Base-by-base conservation (phyloP, 75 land plant species). In the Picea sitchensis region DNA sequence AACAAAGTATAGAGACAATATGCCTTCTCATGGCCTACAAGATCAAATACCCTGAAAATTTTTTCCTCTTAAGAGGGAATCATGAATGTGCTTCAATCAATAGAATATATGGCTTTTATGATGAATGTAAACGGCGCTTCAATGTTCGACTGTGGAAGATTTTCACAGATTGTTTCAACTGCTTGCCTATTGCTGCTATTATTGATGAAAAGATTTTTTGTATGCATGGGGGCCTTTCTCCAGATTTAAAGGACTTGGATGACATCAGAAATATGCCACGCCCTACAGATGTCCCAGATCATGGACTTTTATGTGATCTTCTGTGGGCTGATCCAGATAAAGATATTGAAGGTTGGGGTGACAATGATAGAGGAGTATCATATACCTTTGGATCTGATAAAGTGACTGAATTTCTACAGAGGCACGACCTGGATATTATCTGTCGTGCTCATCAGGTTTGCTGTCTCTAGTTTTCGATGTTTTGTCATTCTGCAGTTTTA, bases 171-270 rank as follows among this genome's bases (percentile, higher is more conserved):
- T 88, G 89, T 80, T 92, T 92, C 78, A 92, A 92, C 81, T 92
- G 93, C 54, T 83, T 93, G 57, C 96, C 96, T 67, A 95, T 93
- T 65, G 94, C 94, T 58, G 95, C 96, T 73, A 77, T 93, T 47
- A 85, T 93, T 18, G 96, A 93, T 85, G 95, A 93, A 63, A 94
- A 90, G 78, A 94, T 94, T 68, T 78, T 94, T 63, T 94, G 95
- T 82, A 92, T 94, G 96, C 96, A 93, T 83, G 96, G 96, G 31
- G 96, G 96, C 56, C 89, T 93, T 58, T 93, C 95, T 30, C 96
- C 96, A 71, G 96, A 94, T 76, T 47, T 93, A 59, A 80, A 75
- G n/a, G 84, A 80, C 77, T 83, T 93, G 87, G 91, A 91, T 69
- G 89, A 89, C 78, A 89, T 93, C 15, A 85, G 84, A 63, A 83